phyloP scores from a whole-genome alignment of 1,139 yeast species.

The Geotrichum fermentans region DNA sequence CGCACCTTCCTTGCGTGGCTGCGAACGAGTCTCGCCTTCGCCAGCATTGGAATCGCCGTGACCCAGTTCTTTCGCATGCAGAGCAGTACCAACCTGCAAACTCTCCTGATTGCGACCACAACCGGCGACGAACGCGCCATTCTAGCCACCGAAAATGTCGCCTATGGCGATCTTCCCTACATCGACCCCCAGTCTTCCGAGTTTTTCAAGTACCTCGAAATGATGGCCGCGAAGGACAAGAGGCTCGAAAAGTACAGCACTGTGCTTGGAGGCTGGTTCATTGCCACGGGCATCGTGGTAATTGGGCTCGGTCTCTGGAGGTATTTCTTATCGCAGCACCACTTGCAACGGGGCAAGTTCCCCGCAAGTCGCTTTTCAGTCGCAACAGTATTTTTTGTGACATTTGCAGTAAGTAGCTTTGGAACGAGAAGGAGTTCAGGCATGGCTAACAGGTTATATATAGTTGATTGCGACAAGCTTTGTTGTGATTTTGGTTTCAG shows the following conservation, averaged over 20 bases:
- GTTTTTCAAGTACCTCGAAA: slow-evolving; percentile 8
- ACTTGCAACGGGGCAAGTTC: slow-evolving; percentile 44
- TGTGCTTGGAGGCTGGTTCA: slow-evolving; percentile 39
- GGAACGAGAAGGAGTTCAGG: not conserved
- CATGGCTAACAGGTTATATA: not conserved
- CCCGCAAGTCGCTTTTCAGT: slow-evolving; percentile 47
- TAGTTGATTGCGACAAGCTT: slow-evolving; percentile 17
- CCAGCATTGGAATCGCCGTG: slow-evolving; percentile 54
- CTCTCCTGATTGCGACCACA: slow-evolving; percentile 8
- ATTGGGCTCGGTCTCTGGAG: slow-evolving; percentile 43
- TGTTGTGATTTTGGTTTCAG: slow-evolving; percentile 12
- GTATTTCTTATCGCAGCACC: slow-evolving; percentile 45
- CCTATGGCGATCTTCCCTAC: not conserved
- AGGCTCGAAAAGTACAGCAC: slow-evolving; percentile 25
- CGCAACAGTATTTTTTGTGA: slow-evolving; percentile 37
- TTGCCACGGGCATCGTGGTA: slow-evolving; percentile 41
- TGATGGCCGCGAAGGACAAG: slow-evolving; percentile 10
- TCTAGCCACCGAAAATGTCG: slow-evolving; percentile 1
- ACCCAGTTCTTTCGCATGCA: slow-evolving; percentile 48
- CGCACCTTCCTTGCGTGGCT: slow-evolving; percentile 75
- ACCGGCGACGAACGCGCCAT: slow-evolving; percentile 14
- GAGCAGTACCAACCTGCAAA: slow-evolving; percentile 20
- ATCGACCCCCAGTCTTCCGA: slow-evolving; percentile 16
- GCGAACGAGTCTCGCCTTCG: slow-evolving; percentile 55
- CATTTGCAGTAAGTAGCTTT: slow-evolving; percentile 35